Evolutionary conservation across 208 protist genomes (phyloP).

Genomic region (Entamoeba invadens): DNA sequence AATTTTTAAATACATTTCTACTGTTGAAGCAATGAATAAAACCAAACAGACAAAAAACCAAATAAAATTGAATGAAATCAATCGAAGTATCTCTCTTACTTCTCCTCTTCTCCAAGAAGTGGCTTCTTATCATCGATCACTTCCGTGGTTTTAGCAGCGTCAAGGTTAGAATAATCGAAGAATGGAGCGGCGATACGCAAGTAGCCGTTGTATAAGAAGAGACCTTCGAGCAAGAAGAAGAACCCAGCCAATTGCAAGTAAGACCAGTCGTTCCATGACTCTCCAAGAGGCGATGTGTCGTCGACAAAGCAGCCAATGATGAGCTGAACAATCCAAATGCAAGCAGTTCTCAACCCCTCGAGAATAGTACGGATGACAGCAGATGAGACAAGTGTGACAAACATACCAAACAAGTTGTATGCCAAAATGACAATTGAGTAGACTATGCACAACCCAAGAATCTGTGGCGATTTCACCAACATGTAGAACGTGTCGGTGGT

Average conservation of each 20-base stretch:
- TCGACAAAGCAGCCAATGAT: slow-evolving; percentile 35
- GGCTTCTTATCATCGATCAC: background rate
- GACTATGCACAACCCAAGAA: background rate
- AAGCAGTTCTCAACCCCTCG: slow-evolving; percentile 34
- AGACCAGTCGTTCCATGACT: slow-evolving; percentile 30
- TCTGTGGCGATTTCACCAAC: slow-evolving; percentile 14
- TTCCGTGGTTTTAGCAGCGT: background rate
- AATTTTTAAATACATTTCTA: background rate
- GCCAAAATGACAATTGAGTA: slow-evolving; percentile 36
- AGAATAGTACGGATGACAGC: slow-evolving; percentile 40
- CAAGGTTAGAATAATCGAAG: background rate
- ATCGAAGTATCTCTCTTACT: background rate
- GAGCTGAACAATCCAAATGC: slow-evolving; percentile 37
- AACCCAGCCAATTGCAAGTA: slow-evolving; percentile 41
- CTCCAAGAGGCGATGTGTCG: slow-evolving; percentile 27
- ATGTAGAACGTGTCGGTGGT: slow-evolving; percentile 31
- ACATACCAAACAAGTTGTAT: slow-evolving; percentile 40
- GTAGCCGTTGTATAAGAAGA: background rate
- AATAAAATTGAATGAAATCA: background rate
- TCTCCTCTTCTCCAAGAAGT: background rate
- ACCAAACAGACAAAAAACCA: background rate
- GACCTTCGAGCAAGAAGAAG: slow-evolving; percentile 14
- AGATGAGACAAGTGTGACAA: slow-evolving; percentile 31
- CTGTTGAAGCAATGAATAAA: no score
- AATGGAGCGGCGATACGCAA: background rate